Percentiles rank a stretch among this genome's conserved stretches.
Conservation (phyloP, 805 yeast genomes). For the Kodamaea jinghongensis region DNA sequence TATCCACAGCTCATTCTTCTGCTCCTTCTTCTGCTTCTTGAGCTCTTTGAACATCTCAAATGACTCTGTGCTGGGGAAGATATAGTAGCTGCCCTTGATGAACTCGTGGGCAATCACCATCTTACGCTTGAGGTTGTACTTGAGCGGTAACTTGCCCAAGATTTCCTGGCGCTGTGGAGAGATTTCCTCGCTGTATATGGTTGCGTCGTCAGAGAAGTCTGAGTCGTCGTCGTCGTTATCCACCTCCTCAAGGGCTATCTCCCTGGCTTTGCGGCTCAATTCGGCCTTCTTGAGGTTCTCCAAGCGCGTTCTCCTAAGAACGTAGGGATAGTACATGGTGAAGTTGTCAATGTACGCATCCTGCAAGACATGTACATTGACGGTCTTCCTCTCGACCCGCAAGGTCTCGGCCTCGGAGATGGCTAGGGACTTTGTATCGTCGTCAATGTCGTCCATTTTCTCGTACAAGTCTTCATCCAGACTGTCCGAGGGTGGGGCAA, state of each 20-base stretch:
- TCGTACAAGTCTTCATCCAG: not conserved
- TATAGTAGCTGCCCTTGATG: constrained; percentile 24
- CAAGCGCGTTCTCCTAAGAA: constrained; percentile 30
- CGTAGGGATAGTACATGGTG: constrained; percentile 35
- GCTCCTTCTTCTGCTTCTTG: constrained; percentile 19
- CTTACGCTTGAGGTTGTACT: constrained; percentile 27
- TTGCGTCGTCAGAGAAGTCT: constrained; percentile 20
- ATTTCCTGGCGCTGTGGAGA: constrained; percentile 9
- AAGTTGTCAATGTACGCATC: constrained; percentile 36
- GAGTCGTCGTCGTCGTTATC: not conserved
- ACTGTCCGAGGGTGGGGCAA: not conserved
- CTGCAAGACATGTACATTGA: constrained; percentile 33
- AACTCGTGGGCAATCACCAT: constrained; percentile 33
- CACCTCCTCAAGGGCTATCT: not conserved
- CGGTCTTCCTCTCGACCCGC: constrained; percentile 12
- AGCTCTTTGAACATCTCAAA: constrained; percentile 28
- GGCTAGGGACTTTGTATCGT: constrained; percentile 12
- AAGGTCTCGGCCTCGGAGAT: constrained; percentile 39
- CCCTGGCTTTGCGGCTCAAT: not conserved
- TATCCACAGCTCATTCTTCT: constrained; percentile 20
- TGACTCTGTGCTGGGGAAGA: constrained; percentile 31
- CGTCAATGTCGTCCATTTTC: not conserved
- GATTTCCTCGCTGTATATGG: constrained; percentile 17
- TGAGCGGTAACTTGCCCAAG: constrained; percentile 19
- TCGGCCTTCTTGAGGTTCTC: constrained; percentile 3